Evolutionary conservation across 768 basidiomycete species (phyloP).

Genomic region (Lactarius indigo): DNA sequence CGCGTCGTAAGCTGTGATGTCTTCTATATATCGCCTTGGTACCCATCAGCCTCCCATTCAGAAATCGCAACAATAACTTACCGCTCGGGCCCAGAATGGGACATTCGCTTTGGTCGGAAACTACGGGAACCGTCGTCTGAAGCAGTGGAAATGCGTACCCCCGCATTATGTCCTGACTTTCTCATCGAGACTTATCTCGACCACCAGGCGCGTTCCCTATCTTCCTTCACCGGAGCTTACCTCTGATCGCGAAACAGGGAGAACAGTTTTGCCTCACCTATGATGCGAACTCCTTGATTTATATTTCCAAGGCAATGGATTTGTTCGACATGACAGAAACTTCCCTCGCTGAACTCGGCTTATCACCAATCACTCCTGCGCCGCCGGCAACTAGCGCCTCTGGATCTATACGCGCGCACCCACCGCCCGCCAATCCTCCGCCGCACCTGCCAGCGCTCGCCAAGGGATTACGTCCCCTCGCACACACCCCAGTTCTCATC

Average conservation of each 20-base stretch:
- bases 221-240: neutral
- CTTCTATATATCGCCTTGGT: slow-evolving; percentile 1
- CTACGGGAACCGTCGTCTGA: slow-evolving; percentile 41
- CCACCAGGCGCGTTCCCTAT: slow-evolving; percentile 54
- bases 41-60: slow-evolving; percentile 31
- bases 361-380: slow-evolving; percentile 37
- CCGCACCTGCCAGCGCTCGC: slow-evolving; percentile 76
- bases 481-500: slow-evolving; percentile 75
- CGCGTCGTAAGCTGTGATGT: slow-evolving; percentile 64
- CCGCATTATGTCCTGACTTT: slow-evolving; percentile 93
- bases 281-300: slow-evolving; percentile 98
- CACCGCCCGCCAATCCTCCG: slow-evolving; percentile 67
- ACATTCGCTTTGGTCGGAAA: slow-evolving; percentile 90
- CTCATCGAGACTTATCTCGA: slow-evolving; percentile 98
- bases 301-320: slow-evolving; percentile 99
- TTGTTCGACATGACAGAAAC: slow-evolving; percentile 91
- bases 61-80: slow-evolving; percentile 99
- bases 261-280: slow-evolving; percentile 98
- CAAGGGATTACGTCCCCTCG: slow-evolving; percentile 70
- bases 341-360: slow-evolving; percentile 64
- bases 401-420: slow-evolving; percentile 57
- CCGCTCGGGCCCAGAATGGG: slow-evolving; percentile 99
- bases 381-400: slow-evolving; percentile 24
- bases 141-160: slow-evolving; percentile 36
- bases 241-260: slow-evolving; percentile 47